Conservation (phyloP, 768 basidiomycete species). For the Brasilioporus rufonigricans region DNA sequence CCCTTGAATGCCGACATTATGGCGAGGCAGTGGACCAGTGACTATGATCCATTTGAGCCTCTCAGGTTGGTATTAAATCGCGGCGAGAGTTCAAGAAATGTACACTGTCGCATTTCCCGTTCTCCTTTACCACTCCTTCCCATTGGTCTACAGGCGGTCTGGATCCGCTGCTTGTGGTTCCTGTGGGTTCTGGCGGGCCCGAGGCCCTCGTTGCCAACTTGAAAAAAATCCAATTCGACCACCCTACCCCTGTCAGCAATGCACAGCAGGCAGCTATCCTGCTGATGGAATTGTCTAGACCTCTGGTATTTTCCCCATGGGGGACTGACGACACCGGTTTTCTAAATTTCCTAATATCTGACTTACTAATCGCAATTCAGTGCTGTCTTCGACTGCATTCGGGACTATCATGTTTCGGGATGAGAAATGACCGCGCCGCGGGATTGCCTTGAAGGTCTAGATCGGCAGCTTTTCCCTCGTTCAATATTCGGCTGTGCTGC, state of each 20-base stretch:
- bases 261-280: slow-evolving; percentile 7
- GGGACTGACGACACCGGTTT: not conserved
- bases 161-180: slow-evolving; percentile 2
- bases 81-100: not conserved
- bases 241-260: not conserved
- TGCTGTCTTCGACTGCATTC: not conserved
- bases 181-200: slow-evolving; percentile 3
- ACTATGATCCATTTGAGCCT: no score
- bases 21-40: no score
- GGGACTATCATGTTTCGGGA: not conserved
- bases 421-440: not conserved
- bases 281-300: slow-evolving; percentile 11
- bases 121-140: not conserved
- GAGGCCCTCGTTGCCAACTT: slow-evolving; percentile 1
- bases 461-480: not conserved
- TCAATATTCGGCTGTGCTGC: not conserved
- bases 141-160: slow-evolving; percentile 5
- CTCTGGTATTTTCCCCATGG: not conserved
- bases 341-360: not conserved
- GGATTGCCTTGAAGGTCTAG: slow-evolving; percentile 8
- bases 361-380: not conserved
- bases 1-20: no score
- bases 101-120: not conserved
- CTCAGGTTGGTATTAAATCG: not conserved
- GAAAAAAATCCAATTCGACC: not conserved